These are phyloP conservation scores for Zymoseptoria brevis DNA, from an alignment of 2,329 filamentous ascomycete species.

Conservation along the genomic window DNA sequence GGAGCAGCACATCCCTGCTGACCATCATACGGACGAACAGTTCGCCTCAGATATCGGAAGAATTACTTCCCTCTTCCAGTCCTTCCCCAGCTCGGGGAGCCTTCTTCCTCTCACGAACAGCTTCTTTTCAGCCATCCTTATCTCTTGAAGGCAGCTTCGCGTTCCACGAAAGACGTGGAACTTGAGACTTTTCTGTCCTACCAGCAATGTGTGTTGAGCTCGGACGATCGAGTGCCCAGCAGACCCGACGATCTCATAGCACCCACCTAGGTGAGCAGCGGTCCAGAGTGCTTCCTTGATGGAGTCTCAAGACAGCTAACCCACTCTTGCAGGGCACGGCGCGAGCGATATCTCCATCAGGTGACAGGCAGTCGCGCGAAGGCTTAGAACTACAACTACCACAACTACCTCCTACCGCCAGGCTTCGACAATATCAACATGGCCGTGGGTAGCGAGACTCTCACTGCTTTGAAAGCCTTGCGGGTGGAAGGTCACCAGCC, in stretches of 20 bases:
- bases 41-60: background rate
- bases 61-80: background rate
- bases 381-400: constrained; percentile 4
- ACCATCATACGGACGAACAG: background rate
- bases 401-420: constrained; percentile 9
- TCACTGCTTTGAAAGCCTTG: constrained; percentile 13
- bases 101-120: background rate
- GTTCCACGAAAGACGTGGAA: background rate
- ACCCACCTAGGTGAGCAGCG: constrained; percentile 17
- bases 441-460: background rate
- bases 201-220: constrained; percentile 24
- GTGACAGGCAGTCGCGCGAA: constrained; percentile 20
- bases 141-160: background rate
- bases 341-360: constrained; percentile 28
- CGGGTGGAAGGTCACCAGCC: constrained; percentile 27
- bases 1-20: background rate
- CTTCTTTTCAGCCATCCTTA: background rate
- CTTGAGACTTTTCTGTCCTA: background rate
- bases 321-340: constrained; percentile 19
- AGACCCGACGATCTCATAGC: constrained; percentile 20
- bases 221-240: constrained; percentile 18
- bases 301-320: no score
- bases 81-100: background rate
- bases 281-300: no score
- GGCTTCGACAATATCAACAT: constrained; percentile 18